Evolutionary conservation across 1,139 yeast genomes (phyloP), one percentile per base, ranked within the genome.

Genomic region (Geotrichum bryndzae): DNA sequence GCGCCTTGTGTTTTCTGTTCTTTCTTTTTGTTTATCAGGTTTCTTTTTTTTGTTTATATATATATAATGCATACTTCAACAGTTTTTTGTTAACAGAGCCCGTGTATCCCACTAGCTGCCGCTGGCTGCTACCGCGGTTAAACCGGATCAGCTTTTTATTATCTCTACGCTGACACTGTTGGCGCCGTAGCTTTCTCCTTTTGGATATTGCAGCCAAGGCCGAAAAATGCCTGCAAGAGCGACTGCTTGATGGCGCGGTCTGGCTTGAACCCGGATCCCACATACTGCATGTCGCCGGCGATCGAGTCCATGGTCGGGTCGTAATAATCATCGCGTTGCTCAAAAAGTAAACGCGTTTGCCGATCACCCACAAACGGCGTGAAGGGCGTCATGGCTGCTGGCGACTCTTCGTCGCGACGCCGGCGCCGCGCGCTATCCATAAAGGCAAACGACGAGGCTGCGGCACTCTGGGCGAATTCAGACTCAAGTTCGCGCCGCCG

Each of bases 351-450:
- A n/a, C 78, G 74, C 23, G 78, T 67, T 64, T 88, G 87, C 60
- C 96, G 81, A 75, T 94, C 98, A 58, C 98, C 98, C 70, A 85
- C 85, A 75, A 94, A 92, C 13, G 99, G 98, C 2, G 98, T 91
- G 73, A 92, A 94, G 33, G 98, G 98, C 2, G 83, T 78, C 50
- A 71, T 70, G 23, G 71, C 73, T 54, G 62, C 68, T 15, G 60
- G 66, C 23, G 59, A 67, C 54, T 45, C 53, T 27, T 31, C 63
- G 48, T 48, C 65, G 51, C 23, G 48, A 31, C 53, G 60, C 57
- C 48, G 51, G 52, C 59, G 59, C 38, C 48, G 51, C 22, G 53
- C 54, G 48, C 18, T 41, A 7, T 41, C 18, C 67, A 46, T 69
- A 78, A 62, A 48, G 54, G 69, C 61, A 31, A 65, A 59, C 10